Percentiles rank a stretch among this genome's conserved stretches.
Conservation (phyloP, 169 alveolate genomes). For the Plasmodium vivax region DNA sequence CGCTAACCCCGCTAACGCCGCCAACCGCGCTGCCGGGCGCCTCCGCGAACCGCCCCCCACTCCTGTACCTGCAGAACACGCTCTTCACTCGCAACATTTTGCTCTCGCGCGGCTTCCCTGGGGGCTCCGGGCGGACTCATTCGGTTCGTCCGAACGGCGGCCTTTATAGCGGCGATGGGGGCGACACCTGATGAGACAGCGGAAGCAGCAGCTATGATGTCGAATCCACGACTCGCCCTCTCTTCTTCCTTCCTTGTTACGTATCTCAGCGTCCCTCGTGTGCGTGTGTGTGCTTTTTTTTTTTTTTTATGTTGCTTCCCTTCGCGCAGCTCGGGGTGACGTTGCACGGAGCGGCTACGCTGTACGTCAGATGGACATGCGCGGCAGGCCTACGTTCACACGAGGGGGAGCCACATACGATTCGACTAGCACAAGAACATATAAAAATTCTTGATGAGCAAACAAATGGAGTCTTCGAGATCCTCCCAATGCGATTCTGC, state of each 20-base stretch:
- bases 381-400: not conserved
- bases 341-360: not conserved
- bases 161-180: not conserved
- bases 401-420: not conserved
- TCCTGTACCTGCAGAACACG: not conserved
- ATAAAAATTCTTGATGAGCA: not conserved
- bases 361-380: not conserved
- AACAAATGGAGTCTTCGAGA: not conserved
- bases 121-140: not conserved
- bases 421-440: not conserved
- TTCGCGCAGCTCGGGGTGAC: not conserved
- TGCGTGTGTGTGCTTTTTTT: not conserved
- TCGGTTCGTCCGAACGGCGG: not conserved
- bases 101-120: not conserved
- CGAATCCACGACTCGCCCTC: not conserved
- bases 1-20: not conserved
- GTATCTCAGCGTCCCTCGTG: not conserved
- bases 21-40: not conserved
- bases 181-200: not conserved
- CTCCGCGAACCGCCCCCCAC: not conserved
- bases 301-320: not conserved
- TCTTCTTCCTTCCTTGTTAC: not conserved
- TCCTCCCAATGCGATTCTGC: not conserved
- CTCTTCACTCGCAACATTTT: not conserved
- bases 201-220: not conserved